Percentiles rank a stretch among this genome's conserved stretches.
Conservation (phyloP, 2,329 filamentous ascomycete species). For the Alternaria arbusti region DNA sequence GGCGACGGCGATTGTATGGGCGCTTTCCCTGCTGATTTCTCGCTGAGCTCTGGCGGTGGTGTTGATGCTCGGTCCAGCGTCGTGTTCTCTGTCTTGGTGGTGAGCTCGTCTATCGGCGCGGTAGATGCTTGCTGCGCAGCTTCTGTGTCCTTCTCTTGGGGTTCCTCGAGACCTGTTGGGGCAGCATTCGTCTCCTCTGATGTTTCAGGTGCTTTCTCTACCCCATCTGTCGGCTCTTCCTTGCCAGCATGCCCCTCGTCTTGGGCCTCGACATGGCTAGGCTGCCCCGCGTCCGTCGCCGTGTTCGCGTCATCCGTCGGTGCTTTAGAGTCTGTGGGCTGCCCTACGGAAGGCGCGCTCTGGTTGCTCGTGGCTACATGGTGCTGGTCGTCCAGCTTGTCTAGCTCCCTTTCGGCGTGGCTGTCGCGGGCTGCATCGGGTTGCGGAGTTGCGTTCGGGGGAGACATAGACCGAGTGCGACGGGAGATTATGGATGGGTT, state of each 20-base stretch:
- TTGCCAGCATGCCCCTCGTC: constrained; percentile 11
- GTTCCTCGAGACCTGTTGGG: background rate
- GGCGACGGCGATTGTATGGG: constrained; percentile 47
- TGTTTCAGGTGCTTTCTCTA: background rate
- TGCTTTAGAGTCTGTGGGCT: background rate
- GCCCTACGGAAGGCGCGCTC: background rate
- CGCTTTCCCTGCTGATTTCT: constrained; percentile 37
- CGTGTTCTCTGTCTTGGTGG: constrained; percentile 24
- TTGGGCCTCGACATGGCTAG: constrained; percentile 10
- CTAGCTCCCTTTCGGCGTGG: constrained; percentile 26
- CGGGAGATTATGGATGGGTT: constrained; percentile 6
- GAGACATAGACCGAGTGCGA: constrained; percentile 46
- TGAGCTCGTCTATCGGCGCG: constrained; percentile 24
- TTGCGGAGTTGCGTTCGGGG: constrained; percentile 39
- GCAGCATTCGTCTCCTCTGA: background rate
- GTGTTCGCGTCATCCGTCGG: constrained; percentile 1
- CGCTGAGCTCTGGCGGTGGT: constrained; percentile 23
- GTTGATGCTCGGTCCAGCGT: constrained; percentile 22
- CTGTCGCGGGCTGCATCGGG: constrained; percentile 33
- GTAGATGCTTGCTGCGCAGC: constrained; percentile 6
- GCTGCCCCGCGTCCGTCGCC: constrained; percentile 31
- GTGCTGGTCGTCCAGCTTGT: constrained; percentile 16
- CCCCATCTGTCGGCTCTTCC: background rate
- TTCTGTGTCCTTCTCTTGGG: background rate
- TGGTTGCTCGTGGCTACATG: constrained; percentile 2